Conservation (phyloP, 352 stramenopile species). For the Halophytophthora batemanensis region DNA sequence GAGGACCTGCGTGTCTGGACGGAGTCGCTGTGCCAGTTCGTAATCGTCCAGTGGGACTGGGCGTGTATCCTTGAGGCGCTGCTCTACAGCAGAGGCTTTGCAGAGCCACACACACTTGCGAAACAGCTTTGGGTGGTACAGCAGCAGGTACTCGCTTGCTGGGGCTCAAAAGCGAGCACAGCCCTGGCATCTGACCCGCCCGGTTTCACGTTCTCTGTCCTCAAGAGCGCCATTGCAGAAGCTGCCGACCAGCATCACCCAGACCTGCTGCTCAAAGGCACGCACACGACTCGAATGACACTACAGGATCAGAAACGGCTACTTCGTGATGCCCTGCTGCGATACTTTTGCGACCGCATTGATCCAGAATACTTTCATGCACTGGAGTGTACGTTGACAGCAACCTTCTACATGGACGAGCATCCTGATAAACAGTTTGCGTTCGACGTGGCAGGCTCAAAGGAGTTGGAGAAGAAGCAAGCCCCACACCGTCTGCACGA, state of each 20-base stretch:
- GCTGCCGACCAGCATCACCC: neutral
- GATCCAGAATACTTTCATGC: conserved; percentile 4
- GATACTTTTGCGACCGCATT: conserved; percentile 20
- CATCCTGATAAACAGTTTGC: too few relatives aligned
- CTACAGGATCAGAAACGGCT: neutral
- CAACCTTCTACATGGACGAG: neutral
- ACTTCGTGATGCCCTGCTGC: conserved; percentile 6
- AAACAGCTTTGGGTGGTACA: conserved; percentile 23
- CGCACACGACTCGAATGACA: neutral
- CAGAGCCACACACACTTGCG: conserved; percentile 3
- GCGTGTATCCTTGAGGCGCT: conserved; percentile 33
- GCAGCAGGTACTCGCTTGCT: conserved; percentile 12
- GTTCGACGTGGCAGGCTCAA: neutral
- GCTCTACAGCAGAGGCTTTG: conserved; percentile 28
- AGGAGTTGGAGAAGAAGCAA: neutral
- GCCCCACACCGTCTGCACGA: conserved; percentile 1
- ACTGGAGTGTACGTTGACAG: conserved; percentile 5
- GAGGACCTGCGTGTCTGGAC: conserved; percentile 15
- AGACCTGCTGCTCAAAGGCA: neutral
- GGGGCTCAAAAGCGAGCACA: neutral
- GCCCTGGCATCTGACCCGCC: neutral
- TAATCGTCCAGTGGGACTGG: conserved; percentile 22
- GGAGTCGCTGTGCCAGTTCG: conserved; percentile 28
- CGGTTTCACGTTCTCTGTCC: conserved; percentile 13
- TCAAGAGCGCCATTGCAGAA: conserved; percentile 12